Conservation (phyloP, 2,329 filamentous ascomycete genomes). For the Fragosphaeria purpurea region DNA sequence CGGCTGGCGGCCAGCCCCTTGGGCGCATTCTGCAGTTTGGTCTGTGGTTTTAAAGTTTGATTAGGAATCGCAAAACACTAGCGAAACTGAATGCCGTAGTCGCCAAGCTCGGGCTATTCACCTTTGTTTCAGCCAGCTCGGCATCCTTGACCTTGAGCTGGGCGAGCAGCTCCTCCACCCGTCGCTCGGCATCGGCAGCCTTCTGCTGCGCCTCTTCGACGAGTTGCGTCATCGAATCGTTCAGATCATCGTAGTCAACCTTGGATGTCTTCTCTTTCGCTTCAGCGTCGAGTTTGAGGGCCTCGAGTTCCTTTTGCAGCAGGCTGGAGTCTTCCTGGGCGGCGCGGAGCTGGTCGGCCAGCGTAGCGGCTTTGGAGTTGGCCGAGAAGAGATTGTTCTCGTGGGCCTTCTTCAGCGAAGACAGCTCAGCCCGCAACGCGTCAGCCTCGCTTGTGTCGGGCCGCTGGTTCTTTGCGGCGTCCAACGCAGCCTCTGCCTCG, state of each 20-base stretch:
- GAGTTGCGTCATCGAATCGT: constrained; percentile 50
- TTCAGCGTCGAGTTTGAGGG: constrained; percentile 39
- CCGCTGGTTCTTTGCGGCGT: constrained; percentile 45
- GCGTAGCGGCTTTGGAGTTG: constrained; percentile 26
- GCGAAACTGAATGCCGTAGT: not conserved
- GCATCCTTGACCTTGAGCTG: constrained; percentile 54
- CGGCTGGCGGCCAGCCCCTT: constrained; percentile 46
- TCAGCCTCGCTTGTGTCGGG: constrained; percentile 46
- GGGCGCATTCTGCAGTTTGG: constrained; percentile 32
- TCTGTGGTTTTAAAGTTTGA: constrained; percentile 24
- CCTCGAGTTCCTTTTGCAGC: constrained; percentile 42
- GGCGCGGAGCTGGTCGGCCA: constrained; percentile 25
- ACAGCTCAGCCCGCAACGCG: constrained; percentile 39
- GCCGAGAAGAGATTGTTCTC: constrained; percentile 24
- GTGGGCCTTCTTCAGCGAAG: constrained; percentile 32
- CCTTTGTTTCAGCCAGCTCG: constrained; percentile 52
- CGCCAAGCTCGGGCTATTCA: constrained; percentile 20
- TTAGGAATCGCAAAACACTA: not conserved
- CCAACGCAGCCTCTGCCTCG: constrained; percentile 49
- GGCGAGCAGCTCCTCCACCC: constrained; percentile 39
- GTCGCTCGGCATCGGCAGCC: constrained; percentile 33
- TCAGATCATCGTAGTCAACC: constrained; percentile 53
- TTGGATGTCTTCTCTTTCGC: constrained; percentile 44
- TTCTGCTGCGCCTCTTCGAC: constrained; percentile 46
- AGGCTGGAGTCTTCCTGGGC: constrained; percentile 36